Evolutionary conservation across 768 basidiomycete species (phyloP), one percentile per base, ranked within the genome.

Genomic region (Scleroderma bovista): DNA sequence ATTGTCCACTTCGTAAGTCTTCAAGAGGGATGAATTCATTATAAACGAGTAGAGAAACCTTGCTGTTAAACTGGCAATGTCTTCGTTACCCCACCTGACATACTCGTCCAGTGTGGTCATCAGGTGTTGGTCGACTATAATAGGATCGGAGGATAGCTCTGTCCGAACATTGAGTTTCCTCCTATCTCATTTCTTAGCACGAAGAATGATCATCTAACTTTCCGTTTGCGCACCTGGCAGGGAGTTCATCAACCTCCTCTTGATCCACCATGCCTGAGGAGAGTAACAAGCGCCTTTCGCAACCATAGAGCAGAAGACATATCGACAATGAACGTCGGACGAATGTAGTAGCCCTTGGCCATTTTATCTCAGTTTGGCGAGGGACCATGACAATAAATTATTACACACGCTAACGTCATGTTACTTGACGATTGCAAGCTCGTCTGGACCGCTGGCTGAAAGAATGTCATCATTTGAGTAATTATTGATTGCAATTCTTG

Each of bases 1-100:
- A 60, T 86, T 85, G 57, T 87, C 85, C 2, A 84, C 72, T 64
- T 87, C 87, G 55, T 84, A 76, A 1, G 78, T 61, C 56, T 85
- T 83, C 48, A 89, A 60, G 36, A 79, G 74, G 1, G 79, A 74
- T 2, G 83, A 76, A 37, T 83, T 76, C 34, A 72, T 77, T 33
- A 84, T 62, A 56, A 88, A 83, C 13, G 75, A 66, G 54, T 77
- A 69, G 23, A 88, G 57, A 57, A 88, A 90, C 56, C 81, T 83
- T 8, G 80, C 80, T 11, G 77, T 64, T 17, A 84, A 61, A 53
- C 73, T 72, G 9, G 74, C 69, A 15, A 84, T 67, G 15, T 80
- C 77, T 13, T 79, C 77, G 16, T 69, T 60, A 31, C 73, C 69
- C 16, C 72, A 68, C 34, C 71, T 66, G 16, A 83, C 66, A 55